Conservation (phyloP, 176 grass and related monocot species). For the Oryza meridionalis region DNA sequence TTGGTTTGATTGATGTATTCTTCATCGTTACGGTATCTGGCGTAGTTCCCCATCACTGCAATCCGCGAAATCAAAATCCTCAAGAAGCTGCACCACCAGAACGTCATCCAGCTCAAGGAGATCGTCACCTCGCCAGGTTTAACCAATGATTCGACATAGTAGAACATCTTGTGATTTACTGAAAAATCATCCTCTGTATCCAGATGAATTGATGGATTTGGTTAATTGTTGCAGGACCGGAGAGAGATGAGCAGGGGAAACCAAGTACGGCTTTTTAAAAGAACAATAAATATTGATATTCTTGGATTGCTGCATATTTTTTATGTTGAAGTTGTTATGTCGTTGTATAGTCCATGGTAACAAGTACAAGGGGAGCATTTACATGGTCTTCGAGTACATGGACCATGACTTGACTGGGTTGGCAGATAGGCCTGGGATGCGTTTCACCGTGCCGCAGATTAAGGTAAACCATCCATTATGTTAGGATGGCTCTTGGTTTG, state of each 20-base stretch:
- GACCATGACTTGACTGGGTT: conserved; percentile 90
- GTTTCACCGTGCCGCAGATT: conserved; percentile 81
- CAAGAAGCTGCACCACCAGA: conserved; percentile 87
- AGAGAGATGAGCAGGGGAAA: conserved; percentile 79
- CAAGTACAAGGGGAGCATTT: conserved; percentile 86
- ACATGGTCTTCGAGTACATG: conserved; percentile 94
- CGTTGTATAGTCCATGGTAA: conserved; percentile 56
- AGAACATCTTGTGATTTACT: neutral
- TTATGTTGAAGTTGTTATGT: conserved; percentile 4
- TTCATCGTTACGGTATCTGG: conserved; percentile 2
- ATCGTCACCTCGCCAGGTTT: conserved; percentile 92
- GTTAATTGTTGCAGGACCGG: conserved; percentile 52
- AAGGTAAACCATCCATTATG: conserved; percentile 65
- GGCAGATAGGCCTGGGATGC: conserved; percentile 76
- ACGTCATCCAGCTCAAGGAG: conserved; percentile 94
- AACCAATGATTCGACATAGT: neutral
- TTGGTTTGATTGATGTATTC: neutral
- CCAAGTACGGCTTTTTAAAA: conserved; percentile 43
- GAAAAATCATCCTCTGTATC: neutral
- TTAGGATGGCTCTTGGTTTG: conserved; percentile 40
- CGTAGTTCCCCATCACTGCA: conserved; percentile 85
- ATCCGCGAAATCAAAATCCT: conserved; percentile 98
- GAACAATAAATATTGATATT: conserved; percentile 7
- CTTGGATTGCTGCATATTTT: conserved; percentile 1
- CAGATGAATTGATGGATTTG: neutral